Evolutionary conservation across 768 basidiomycete species (phyloP), one percentile per base, ranked within the genome.

Genomic region (Suillus subalutaceus): DNA sequence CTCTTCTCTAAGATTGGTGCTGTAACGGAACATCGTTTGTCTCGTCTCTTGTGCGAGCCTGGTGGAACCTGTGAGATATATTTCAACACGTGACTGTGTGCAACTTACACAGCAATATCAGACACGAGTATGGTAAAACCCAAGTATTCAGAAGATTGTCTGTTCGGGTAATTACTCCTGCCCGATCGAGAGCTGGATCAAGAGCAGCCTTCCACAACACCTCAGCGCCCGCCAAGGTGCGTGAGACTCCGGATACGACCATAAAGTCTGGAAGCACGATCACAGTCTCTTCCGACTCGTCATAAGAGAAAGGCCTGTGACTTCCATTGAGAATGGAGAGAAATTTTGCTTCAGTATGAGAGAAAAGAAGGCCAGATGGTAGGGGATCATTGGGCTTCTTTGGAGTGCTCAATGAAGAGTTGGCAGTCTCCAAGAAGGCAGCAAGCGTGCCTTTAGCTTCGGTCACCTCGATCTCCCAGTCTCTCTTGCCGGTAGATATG

Each of bases 31-130:
- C 97, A 99, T 67, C 94, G 88, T 74, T 96, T 96, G 79, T 98
- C 97, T 40, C 96, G 84, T 71, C 86, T 87, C 79, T 95, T 94
- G 79, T 99, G 97, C 3, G 96, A 97, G 76, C 96, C 94, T 96
- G 72, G 35, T 13, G 50, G 50, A 2, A 35, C 48, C 12, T 13
- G 23, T 26, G 38, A 68, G 65, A 44, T 57, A 13, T 23, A 7
- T 26, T 13, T 62, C 23, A 30, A 30, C 32, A 57, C 44, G 38
- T 9, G 56, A 69, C 8, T 40, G 6, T 20, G 26, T 40, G 44
- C 44, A 23, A 83, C 88, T 78, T 77, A 94, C 96, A 99, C 32
- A 99, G 81, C 23, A 98, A 79, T 62, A 99, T 90, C 37, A 94
- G 91, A 70, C 92, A 93, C 3, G 93, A 86, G 77, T 98, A 99